Conservation (phyloP, 352 stramenopile genomes). For the Pseudoperonospora humuli region DNA sequence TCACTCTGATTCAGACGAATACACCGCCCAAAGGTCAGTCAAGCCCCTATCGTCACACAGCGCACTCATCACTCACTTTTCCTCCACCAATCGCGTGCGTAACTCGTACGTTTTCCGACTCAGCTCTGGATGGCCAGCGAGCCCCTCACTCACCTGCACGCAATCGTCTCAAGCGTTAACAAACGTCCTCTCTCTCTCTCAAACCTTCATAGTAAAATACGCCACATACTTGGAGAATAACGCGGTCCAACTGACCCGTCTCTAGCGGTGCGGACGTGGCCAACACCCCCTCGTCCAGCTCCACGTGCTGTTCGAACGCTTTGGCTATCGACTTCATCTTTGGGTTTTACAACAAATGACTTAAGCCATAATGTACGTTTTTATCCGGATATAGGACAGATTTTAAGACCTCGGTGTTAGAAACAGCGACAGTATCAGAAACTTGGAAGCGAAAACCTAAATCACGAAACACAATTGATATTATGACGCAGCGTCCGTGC, state of each 20-base stretch:
- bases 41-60: neutral
- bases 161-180: neutral
- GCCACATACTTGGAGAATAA: slow-evolving; percentile 37
- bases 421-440: no score
- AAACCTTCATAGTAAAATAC: neutral
- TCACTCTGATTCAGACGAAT: slow-evolving; percentile 20
- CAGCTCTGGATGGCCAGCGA: slow-evolving; percentile 28
- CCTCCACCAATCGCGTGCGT: slow-evolving; percentile 36
- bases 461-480: no score
- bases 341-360: no score
- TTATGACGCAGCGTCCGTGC: no score
- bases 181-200: neutral
- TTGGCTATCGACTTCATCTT: slow-evolving; percentile 27
- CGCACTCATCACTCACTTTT: slow-evolving; percentile 36
- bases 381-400: no score
- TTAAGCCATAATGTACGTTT: no score
- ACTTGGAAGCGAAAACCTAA: no score
- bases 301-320: slow-evolving; percentile 54
- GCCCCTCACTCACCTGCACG: slow-evolving; percentile 36
- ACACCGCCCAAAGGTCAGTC: neutral
- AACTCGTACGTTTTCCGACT: slow-evolving; percentile 37
- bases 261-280: slow-evolving; percentile 53
- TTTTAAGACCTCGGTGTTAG: no score
- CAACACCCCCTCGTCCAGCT: slow-evolving; percentile 56
- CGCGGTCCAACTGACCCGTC: slow-evolving; percentile 30